phyloP scores from a whole-genome alignment of 2,329 filamentous ascomycete species.

The Lachnum nothofagi region DNA sequence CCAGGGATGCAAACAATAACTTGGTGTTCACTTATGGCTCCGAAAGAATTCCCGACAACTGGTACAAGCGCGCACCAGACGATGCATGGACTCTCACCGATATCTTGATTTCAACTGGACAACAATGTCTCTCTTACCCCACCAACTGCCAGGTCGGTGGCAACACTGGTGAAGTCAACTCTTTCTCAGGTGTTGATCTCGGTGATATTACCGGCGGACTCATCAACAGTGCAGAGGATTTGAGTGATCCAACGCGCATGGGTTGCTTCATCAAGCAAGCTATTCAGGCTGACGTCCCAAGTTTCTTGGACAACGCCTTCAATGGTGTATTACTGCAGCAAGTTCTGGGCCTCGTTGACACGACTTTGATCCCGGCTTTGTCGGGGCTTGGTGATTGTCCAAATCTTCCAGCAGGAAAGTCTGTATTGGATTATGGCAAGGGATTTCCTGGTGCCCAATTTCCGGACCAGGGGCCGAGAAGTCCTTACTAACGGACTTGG shows the following conservation, averaged over 20 bases:
- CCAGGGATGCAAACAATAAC: constrained; percentile 6
- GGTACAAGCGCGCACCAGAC: constrained; percentile 25
- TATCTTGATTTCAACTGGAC: constrained; percentile 33
- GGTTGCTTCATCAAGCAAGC: constrained; percentile 14
- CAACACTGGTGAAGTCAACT: constrained; percentile 47
- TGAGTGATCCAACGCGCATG: constrained; percentile 10
- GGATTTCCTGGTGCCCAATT: constrained; percentile 15
- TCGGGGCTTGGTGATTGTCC: constrained; percentile 13
- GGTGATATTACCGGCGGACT: constrained; percentile 37
- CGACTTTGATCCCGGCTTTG: constrained; percentile 11
- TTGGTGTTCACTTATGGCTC: constrained; percentile 10
- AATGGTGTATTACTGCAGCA: background rate
- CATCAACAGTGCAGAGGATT: constrained; percentile 37
- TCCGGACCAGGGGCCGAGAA: background rate
- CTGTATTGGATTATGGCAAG: constrained; percentile 10
- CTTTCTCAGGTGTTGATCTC: constrained; percentile 44
- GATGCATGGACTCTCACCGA: constrained; percentile 40
- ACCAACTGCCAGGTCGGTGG: constrained; percentile 39
- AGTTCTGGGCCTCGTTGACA: constrained; percentile 10
- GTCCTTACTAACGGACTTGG: background rate
- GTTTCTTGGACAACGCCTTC: constrained; percentile 14
- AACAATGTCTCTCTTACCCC: constrained; percentile 32
- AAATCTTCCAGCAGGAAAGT: constrained; percentile 10
- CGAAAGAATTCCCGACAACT: constrained; percentile 19
- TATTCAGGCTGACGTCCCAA: constrained; percentile 15